Base-by-base conservation (phyloP, 768 basidiomycete genomes). In the Hydnum rufescens region DNA sequence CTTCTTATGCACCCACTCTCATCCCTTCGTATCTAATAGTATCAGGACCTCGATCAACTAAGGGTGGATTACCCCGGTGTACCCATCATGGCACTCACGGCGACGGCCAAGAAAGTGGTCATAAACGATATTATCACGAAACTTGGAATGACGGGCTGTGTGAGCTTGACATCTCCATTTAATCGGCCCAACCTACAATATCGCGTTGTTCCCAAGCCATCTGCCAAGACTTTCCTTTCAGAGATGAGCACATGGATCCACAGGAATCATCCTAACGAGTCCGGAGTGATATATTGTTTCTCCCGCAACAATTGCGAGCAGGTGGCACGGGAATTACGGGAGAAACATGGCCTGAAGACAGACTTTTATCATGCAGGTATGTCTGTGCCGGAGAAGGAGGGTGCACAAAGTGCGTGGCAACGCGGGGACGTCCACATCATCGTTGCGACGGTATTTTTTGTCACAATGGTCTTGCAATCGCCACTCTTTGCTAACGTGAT, bases 1-100 rank as follows among this genome's bases (percentile, higher is more conserved):
- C n/a, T n/a, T n/a, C n/a, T n/a, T n/a, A n/a, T n/a, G n/a, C n/a
- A n/a, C n/a, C n/a, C n/a, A n/a, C n/a, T n/a, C n/a, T n/a, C n/a
- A n/a, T n/a, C n/a, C 16, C 26, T 50, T 50, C 49, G 49, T 13
- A 22, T 39, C 31, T 30, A 3, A 16, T 55, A 93, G 82, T 88
- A 88, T 62, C 71, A 74, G 51, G 66, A 70, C 26, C 68, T 96
- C 34, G 74, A 74, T 13, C 64, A 69, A 30, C 71, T 96, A 32
- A 80, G 90, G 43, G 67, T 72, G 13, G 74, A 75, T 16, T 96
- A 76, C 66, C 84, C 86, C 0, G 64, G 72, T 4, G 72, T 89
- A 0, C 93, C 95, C 0, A 82, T 97, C 59, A 95, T 96, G 77
- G 95, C 95, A 0, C 71, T 97, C 44, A 99, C 95, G 0, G 95